These are phyloP conservation scores for Phallus indusiatus DNA, from an alignment of 768 basidiomycete species.

Conservation along the genomic window DNA sequence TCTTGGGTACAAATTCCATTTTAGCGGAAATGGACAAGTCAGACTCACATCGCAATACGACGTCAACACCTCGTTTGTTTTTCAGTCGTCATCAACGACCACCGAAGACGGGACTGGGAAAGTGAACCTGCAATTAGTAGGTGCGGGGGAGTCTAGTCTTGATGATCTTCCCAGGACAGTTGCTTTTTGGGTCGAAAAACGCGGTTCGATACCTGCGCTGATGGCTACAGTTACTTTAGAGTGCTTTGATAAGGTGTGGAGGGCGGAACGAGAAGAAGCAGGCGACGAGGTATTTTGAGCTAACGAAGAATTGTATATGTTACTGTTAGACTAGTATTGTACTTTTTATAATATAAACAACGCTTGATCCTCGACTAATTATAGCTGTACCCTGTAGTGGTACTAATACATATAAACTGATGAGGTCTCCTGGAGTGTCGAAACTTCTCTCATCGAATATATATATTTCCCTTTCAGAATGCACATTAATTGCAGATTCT, in stretches of 20 bases:
- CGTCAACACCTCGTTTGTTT: slow-evolving; percentile 77
- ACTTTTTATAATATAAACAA: too few relatives aligned
- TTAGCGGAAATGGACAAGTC: slow-evolving; percentile 85
- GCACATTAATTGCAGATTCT: too few relatives aligned
- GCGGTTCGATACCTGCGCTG: slow-evolving; percentile 84
- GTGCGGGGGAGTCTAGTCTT: slow-evolving; percentile 64
- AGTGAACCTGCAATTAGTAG: slow-evolving; percentile 62
- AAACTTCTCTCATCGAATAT: too few relatives aligned
- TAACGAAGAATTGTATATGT: too few relatives aligned
- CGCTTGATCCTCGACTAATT: too few relatives aligned
- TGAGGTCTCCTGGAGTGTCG: too few relatives aligned
- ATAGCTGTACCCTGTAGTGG: too few relatives aligned
- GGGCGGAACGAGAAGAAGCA: slow-evolving; percentile 11
- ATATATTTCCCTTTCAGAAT: too few relatives aligned
- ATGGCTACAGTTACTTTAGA: slow-evolving; percentile 82
- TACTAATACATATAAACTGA: too few relatives aligned
- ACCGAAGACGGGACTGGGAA: slow-evolving; percentile 9
- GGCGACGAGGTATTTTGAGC: too few relatives aligned
- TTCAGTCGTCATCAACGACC: slow-evolving; percentile 50
- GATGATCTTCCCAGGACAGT: slow-evolving; percentile 67
- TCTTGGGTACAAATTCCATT: slow-evolving; percentile 84
- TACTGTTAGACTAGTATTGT: too few relatives aligned
- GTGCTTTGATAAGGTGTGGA: slow-evolving; percentile 72
- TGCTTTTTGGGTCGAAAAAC: slow-evolving; percentile 78
- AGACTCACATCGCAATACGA: slow-evolving; percentile 89